These are phyloP conservation scores for Psilocybe cyanescens DNA, from an alignment of 768 basidiomycete genomes.

Conservation along the genomic window DNA sequence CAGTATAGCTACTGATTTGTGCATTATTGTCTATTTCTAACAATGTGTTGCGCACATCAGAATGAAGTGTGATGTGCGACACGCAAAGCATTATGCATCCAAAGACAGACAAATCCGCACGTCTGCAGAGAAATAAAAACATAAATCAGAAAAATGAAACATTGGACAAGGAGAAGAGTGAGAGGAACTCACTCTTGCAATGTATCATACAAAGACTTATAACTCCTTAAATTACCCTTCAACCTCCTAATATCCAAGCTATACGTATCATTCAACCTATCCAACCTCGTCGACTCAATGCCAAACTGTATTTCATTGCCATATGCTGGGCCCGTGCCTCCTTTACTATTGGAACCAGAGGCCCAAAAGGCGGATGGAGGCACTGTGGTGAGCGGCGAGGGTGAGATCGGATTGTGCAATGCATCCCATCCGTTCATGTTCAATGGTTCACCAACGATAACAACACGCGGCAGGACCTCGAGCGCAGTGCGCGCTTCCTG, in stretches of 20 bases:
- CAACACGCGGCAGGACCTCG: constrained; percentile 17
- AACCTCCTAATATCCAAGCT: constrained; percentile 90
- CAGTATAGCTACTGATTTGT: no score
- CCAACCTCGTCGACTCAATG: constrained; percentile 90
- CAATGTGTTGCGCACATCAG: no score
- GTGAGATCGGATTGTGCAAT: neutral
- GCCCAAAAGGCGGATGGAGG: constrained; percentile 15
- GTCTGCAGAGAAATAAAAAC: constrained; percentile 32
- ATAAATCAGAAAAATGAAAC: constrained; percentile 1
- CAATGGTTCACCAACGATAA: constrained; percentile 44
- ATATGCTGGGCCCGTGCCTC: constrained; percentile 50
- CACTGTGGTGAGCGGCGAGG: neutral
- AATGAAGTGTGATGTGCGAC: no score
- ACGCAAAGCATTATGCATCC: no score
- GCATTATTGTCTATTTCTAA: no score
- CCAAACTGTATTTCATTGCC: constrained; percentile 98
- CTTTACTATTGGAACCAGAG: constrained; percentile 30
- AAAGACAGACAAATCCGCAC: constrained; percentile 41
- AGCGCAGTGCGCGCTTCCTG: constrained; percentile 20
- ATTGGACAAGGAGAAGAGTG: neutral
- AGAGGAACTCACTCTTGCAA: constrained; percentile 73
- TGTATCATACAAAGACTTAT: constrained; percentile 89
- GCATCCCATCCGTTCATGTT: constrained; percentile 23
- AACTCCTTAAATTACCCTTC: constrained; percentile 92
- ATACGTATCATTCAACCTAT: constrained; percentile 88